These are phyloP conservation scores for Lactifluus pinguis DNA, from an alignment of 768 basidiomycete genomes.

Conservation along the genomic window DNA sequence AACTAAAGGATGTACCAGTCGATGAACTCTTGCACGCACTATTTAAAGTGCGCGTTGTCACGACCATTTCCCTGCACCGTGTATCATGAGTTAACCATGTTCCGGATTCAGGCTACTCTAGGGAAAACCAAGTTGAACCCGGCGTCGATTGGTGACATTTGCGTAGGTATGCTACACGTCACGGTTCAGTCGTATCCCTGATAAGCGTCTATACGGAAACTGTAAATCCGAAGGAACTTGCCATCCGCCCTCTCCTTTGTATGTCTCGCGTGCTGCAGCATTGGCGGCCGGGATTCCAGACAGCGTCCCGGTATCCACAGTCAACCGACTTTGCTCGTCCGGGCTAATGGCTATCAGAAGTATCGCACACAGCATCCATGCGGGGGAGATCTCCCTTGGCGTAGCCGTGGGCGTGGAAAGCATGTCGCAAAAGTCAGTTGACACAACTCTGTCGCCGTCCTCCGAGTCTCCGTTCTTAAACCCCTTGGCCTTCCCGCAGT, in stretches of 20 bases:
- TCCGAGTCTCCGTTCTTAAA: constrained; percentile 1
- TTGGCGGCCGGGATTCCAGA: constrained; percentile 84
- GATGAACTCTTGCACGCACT: constrained; percentile 81
- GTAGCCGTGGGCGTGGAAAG: constrained; percentile 78
- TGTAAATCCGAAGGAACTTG: constrained; percentile 50
- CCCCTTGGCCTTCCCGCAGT: constrained; percentile 29
- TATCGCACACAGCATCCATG: constrained; percentile 79
- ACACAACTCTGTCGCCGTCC: background rate
- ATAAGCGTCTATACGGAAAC: background rate
- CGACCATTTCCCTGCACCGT: background rate
- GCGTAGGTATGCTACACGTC: constrained; percentile 48
- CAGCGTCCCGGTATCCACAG: constrained; percentile 76
- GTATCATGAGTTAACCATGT: background rate
- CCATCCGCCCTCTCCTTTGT: constrained; percentile 74
- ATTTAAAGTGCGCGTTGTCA: constrained; percentile 49
- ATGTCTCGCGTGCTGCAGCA: constrained; percentile 78
- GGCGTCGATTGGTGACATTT: constrained; percentile 69
- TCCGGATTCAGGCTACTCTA: constrained; percentile 47
- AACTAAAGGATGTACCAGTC: constrained; percentile 78
- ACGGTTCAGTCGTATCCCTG: background rate
- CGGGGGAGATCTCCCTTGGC: constrained; percentile 79
- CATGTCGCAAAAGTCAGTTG: constrained; percentile 64
- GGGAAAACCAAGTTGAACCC: constrained; percentile 61
- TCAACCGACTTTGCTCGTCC: constrained; percentile 91
- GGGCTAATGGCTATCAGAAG: constrained; percentile 89